phyloP scores from a whole-genome alignment of 495 filamentous ascomycete species.

The Hypoxylon rickii region DNA sequence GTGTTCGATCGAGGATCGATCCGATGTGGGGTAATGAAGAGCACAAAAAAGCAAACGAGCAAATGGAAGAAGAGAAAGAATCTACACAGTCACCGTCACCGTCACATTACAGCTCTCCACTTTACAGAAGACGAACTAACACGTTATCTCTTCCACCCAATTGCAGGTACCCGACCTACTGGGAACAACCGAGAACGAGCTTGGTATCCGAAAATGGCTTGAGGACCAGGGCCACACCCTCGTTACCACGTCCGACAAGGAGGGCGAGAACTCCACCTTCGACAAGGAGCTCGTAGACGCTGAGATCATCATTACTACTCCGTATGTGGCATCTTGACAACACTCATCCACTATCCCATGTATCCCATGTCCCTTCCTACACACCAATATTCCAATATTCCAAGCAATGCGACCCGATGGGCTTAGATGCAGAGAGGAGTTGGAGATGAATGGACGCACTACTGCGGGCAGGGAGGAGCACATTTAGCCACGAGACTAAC shows the following conservation, averaged over 20 bases:
- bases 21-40: conserved; percentile 23
- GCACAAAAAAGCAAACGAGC: neutral
- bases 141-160: conserved; percentile 21
- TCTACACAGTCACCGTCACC: neutral
- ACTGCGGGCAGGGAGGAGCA: neutral
- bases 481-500: conserved; percentile 12
- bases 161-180: conserved; percentile 78
- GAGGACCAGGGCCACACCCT: conserved; percentile 94
- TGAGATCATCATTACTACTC: conserved; percentile 98
- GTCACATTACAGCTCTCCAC: conserved; percentile 26
- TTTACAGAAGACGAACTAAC: conserved; percentile 26
- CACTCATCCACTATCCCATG: neutral
- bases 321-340: conserved; percentile 77
- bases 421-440: neutral
- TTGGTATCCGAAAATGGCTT: conserved; percentile 93
- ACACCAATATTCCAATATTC: neutral
- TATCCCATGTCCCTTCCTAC: conserved; percentile 1
- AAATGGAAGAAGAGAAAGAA: neutral
- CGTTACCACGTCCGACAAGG: conserved; percentile 97
- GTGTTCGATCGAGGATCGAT: neutral
- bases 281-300: conserved; percentile 95
- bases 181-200: conserved; percentile 97
- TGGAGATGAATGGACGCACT: neutral
- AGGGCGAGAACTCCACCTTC: conserved; percentile 88
- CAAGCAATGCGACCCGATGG: neutral